phyloP scores from a whole-genome alignment of 257 asterid species.

The Nyctanthes arbortristis region DNA sequence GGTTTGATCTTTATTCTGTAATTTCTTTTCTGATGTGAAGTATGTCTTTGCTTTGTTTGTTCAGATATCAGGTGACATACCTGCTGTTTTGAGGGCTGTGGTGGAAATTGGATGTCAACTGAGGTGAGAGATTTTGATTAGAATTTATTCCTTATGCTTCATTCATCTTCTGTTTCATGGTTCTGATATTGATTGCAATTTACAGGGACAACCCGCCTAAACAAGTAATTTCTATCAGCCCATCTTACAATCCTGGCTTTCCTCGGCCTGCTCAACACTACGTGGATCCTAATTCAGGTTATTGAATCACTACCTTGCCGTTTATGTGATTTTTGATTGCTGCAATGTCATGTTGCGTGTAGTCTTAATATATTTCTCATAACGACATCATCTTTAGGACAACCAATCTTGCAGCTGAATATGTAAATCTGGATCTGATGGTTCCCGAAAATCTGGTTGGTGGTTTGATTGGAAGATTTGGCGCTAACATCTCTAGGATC shows the following conservation, averaged over 20 bases:
- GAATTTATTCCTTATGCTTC: neutral
- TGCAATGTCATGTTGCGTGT: constrained; percentile 34
- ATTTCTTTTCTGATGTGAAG: neutral
- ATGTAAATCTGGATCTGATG: constrained; percentile 69
- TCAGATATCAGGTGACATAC: constrained; percentile 88
- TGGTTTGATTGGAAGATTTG: constrained; percentile 96
- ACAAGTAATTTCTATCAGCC: constrained; percentile 82
- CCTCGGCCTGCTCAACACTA: constrained; percentile 56
- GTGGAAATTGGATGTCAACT: constrained; percentile 88
- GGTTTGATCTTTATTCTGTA: neutral
- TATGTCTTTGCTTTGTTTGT: constrained; percentile 7
- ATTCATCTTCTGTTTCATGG: neutral
- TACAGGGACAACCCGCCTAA: constrained; percentile 88
- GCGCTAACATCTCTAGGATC: constrained; percentile 93
- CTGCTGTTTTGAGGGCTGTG: constrained; percentile 85
- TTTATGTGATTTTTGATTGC: constrained; percentile 27
- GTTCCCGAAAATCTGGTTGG: constrained; percentile 94
- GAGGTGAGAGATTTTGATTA: constrained; percentile 47
- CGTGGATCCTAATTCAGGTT: constrained; percentile 82
- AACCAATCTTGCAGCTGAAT: constrained; percentile 76
- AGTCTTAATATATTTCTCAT: constrained; percentile 35
- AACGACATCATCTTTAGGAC: constrained; percentile 46
- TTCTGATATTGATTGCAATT: constrained; percentile 20
- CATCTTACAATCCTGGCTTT: constrained; percentile 53
- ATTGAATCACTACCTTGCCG: constrained; percentile 22